These are phyloP conservation scores for Sugiyamaella lignohabitans DNA, from an alignment of 805 yeast species.

Conservation along the genomic window DNA sequence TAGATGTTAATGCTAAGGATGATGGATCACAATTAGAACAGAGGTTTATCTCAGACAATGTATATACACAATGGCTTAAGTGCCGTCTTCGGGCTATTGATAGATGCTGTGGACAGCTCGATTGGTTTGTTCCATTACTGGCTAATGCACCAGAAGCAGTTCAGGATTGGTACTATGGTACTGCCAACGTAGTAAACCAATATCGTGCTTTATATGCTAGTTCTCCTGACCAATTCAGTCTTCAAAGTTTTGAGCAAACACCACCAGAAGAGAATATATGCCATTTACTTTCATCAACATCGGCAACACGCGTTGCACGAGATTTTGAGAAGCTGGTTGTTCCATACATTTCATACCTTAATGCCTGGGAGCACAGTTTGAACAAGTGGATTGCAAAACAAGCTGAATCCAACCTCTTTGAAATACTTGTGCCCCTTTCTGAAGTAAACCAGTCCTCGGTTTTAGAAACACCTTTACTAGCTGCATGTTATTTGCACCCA, in stretches of 20 bases:
- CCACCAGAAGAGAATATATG: slow-evolving; percentile 20
- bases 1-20: neutral
- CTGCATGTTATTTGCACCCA: slow-evolving; percentile 9
- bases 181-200: slow-evolving; percentile 24
- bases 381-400: neutral
- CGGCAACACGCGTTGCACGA: slow-evolving; percentile 13
- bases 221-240: neutral
- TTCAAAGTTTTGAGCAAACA: slow-evolving; percentile 14
- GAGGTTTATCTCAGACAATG: neutral
- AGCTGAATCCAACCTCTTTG: neutral
- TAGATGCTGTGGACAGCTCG: slow-evolving; percentile 17
- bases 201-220: slow-evolving; percentile 13
- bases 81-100: slow-evolving; percentile 27
- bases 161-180: slow-evolving; percentile 27
- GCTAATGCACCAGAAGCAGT: slow-evolving; percentile 16
- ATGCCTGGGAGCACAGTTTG: slow-evolving; percentile 10
- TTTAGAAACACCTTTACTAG: neutral
- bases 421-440: neutral
- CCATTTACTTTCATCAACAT: slow-evolving; percentile 16
- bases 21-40: neutral
- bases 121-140: slow-evolving; percentile 10
- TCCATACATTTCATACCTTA: slow-evolving; percentile 26
- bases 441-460: neutral
- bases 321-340: slow-evolving; percentile 15
- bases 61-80: slow-evolving; percentile 23